Percentiles rank a stretch among this genome's conserved stretches.
Conservation (phyloP, 495 filamentous ascomycete genomes). For the Cercophora newfieldiana region DNA sequence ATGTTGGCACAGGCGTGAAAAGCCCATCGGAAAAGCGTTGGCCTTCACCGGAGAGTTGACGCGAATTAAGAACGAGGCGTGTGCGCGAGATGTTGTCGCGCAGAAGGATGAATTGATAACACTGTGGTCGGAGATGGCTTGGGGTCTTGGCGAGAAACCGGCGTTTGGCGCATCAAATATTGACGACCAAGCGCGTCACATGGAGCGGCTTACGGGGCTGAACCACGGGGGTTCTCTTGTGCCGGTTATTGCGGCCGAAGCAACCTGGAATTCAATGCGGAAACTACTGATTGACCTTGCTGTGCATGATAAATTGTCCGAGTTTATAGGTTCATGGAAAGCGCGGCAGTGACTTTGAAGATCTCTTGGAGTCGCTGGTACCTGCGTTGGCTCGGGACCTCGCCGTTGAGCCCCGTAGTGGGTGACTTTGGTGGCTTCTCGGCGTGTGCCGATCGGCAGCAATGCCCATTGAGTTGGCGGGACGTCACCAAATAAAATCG, state of each 20-base stretch:
- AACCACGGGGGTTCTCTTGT: too few species aligned
- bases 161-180: neutral
- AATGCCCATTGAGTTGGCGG: constrained; percentile 12
- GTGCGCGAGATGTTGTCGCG: neutral
- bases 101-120: neutral
- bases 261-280: constrained; percentile 12
- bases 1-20: neutral
- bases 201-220: neutral
- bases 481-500: constrained; percentile 8
- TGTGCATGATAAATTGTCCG: constrained; percentile 16
- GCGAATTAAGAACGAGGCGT: neutral
- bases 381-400: neutral
- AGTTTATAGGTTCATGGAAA: constrained; percentile 19
- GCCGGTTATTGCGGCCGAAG: constrained; percentile 2
- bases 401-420: neutral
- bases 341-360: constrained; percentile 1
- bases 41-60: neutral
- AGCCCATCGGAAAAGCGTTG: too few species aligned
- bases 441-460: constrained; percentile 2
- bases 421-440: constrained; percentile 1
- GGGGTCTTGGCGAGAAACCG: neutral
- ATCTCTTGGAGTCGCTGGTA: constrained; percentile 7
- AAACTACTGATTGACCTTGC: neutral
- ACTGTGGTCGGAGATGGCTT: neutral
- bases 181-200: neutral